Evolutionary conservation across 139 green algal species (phyloP).

Genomic region (Zygnema cylindricum): DNA sequence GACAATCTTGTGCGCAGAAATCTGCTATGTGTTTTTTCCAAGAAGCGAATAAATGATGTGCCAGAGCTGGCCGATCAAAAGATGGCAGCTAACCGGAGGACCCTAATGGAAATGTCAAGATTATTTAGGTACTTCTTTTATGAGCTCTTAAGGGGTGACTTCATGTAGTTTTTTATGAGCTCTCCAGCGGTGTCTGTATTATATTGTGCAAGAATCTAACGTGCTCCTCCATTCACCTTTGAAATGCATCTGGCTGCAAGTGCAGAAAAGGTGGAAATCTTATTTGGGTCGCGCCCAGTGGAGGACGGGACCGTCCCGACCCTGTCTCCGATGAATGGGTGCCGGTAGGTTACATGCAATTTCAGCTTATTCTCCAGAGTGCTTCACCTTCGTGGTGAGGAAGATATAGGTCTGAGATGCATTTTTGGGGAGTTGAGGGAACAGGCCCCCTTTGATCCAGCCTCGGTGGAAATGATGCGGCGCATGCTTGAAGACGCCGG

Average conservation of each 20-base stretch:
- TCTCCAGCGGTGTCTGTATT: no score
- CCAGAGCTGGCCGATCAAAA: constrained; percentile 87
- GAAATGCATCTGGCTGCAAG: no score
- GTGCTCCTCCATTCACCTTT: no score
- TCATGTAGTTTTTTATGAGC: no score
- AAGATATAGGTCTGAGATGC: not conserved
- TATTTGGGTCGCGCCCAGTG: constrained; percentile 92
- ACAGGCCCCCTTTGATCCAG: constrained; percentile 79
- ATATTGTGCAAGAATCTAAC: no score
- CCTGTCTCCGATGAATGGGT: constrained; percentile 41
- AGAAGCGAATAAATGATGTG: constrained; percentile 95
- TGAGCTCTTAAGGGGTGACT: no score
- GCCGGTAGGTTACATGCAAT: constrained; percentile 5
- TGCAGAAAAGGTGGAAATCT: constrained; percentile 74
- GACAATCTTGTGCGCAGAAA: constrained; percentile 73
- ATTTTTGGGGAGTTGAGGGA: not conserved
- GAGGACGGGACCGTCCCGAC: constrained; percentile 84
- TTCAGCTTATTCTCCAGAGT: not conserved
- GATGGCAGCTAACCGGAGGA: constrained; percentile 86
- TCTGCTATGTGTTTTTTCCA: constrained; percentile 98
- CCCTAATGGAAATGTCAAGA: constrained; percentile 68
- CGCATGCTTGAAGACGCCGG: constrained; percentile 69
- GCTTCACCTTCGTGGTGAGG: not conserved
- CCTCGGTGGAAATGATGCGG: constrained; percentile 91
- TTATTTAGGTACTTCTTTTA: constrained; percentile 56